A percentile compares a stretch with the other conserved stretches of the same genome.
These are phyloP conservation scores for Climacium dendroides DNA, from an alignment of 225 moss, liverwort and hornwort species.

Conservation along the genomic window DNA sequence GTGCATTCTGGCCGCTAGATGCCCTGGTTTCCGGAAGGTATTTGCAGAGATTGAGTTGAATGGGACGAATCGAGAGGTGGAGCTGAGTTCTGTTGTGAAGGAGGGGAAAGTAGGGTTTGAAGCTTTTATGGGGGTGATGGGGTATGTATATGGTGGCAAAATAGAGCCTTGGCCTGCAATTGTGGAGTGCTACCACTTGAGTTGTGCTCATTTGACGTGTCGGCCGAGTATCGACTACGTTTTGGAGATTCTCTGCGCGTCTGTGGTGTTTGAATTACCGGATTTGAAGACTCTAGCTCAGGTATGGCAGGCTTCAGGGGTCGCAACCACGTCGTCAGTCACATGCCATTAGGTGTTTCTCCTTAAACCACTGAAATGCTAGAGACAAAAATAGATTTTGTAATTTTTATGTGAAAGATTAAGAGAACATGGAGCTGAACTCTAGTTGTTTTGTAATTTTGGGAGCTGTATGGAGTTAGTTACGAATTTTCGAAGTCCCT, in stretches of 20 bases:
- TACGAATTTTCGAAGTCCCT: background rate
- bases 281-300: constrained; percentile 52
- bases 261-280: constrained; percentile 39
- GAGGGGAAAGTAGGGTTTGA: constrained; percentile 56
- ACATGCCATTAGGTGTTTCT: too few relatives aligned
- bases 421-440: too few relatives aligned
- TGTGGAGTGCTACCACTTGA: constrained; percentile 39
- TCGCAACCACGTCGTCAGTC: background rate
- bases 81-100: constrained; percentile 27
- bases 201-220: constrained; percentile 66
- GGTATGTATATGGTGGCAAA: constrained; percentile 61
- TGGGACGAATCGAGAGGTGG: constrained; percentile 4
- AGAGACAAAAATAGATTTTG: too few relatives aligned
- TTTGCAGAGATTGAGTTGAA: background rate
- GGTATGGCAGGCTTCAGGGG: constrained; percentile 7
- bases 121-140: constrained; percentile 54
- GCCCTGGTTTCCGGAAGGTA: constrained; percentile 48
- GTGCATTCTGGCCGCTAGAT: constrained; percentile 61
- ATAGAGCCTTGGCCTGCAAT: constrained; percentile 31
- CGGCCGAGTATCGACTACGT: constrained; percentile 59
- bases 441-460: background rate
- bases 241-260: constrained; percentile 61
- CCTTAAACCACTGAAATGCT: too few relatives aligned
- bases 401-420: background rate
- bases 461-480: background rate